Conservation (phyloP, 169 alveolate genomes). For the Babesia caballi region DNA sequence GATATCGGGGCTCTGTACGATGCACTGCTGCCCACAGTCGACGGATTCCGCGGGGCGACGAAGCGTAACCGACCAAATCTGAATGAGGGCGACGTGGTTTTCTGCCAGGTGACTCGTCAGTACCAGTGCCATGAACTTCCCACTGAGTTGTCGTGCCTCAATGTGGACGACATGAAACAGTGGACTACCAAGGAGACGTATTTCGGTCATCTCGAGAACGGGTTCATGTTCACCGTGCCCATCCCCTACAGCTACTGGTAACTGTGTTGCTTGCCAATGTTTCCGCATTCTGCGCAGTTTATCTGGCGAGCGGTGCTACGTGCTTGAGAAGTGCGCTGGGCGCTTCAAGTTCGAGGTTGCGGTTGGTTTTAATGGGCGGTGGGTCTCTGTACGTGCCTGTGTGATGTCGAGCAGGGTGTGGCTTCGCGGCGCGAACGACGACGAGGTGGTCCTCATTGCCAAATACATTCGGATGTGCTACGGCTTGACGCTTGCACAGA, state of each 20-base stretch:
- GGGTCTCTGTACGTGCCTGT: neutral
- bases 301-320: conserved; percentile 49
- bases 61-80: conserved; percentile 71
- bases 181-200: conserved; percentile 75
- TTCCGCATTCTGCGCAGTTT: conserved; percentile 7
- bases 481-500: conserved; percentile 36
- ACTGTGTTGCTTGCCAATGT: neutral
- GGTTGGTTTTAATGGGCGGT: conserved; percentile 77
- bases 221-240: conserved; percentile 63
- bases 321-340: conserved; percentile 62
- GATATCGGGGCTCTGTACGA: conserved; percentile 68
- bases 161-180: conserved; percentile 65
- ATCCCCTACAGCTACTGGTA: conserved; percentile 47
- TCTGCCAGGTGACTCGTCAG: conserved; percentile 61
- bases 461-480: conserved; percentile 23
- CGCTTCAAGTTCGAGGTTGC: conserved; percentile 70
- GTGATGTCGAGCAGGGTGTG: conserved; percentile 21
- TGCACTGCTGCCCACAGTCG: conserved; percentile 66
- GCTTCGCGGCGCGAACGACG: conserved; percentile 11
- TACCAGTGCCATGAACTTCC: conserved; percentile 47
- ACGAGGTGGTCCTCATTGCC: conserved; percentile 12
- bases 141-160: conserved; percentile 64
- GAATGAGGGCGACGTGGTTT: conserved; percentile 59
- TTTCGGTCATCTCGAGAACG: conserved; percentile 71
- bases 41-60: conserved; percentile 72